Base-by-base conservation (phyloP, 345 rosid genomes). In the Mercurialis annua region DNA sequence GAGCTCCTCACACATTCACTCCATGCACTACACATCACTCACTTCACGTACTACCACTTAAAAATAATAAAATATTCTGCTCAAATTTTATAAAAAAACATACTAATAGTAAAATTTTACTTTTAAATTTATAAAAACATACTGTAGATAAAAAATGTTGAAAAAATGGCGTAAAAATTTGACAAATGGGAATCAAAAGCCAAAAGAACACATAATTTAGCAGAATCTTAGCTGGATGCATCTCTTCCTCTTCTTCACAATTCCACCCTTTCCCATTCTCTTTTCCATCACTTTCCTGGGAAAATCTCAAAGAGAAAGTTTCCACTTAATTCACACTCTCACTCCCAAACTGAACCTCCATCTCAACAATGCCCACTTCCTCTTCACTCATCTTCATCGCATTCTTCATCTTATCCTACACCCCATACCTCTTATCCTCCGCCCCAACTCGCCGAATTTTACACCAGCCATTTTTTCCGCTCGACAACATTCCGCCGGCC, bases 221-320 rank as follows among this genome's bases (percentile, higher is more conserved):
- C 82, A 68, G 84, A 81, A 81, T 79, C 92, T 87, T 85, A 91
- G 97, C 97, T 91, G 97, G 87, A 87, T 87, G 76, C 83, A 68
- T 55, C 81, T 34, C 54, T 7, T 51, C 33, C 18, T 64, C 16
- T 26, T 51, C 48, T 26, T 44, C 67, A 1, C n/a, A 7, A n/a
- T 66, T 47, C 53, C 17, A 23, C 64, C 57, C 26, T 31, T 30
- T 30, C 50, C 30, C 66, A 38, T 17, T 38, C n/a, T 34, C 71
- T 34, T 10, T 62, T 26, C 55, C 4, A 20, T 30, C 67, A 30
- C 11, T 14, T 36, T 44, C 12, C 8, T 40, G 6, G 23, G 3
- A 27, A 21, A 34, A 18, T n/a, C 29, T 2, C n/a, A 40, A 40
- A 40, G 10, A 1, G 5, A 24, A 21, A 71, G 64, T 63, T 67